Conservation (phyloP, 208 protist species). For the Leishmania amazonensis region DNA sequence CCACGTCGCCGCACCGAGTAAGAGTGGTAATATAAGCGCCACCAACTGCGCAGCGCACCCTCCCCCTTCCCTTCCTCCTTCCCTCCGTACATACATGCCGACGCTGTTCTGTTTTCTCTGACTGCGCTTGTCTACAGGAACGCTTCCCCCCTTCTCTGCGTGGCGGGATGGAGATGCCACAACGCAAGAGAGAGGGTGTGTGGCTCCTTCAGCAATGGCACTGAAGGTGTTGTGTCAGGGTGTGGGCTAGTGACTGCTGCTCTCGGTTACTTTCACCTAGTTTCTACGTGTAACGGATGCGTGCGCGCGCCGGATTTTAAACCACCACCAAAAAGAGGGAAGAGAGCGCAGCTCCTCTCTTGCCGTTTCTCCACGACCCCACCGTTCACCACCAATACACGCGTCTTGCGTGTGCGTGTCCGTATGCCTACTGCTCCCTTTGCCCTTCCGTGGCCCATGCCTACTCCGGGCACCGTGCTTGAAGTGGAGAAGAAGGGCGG, state of each 20-base stretch:
- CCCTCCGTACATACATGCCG: background rate
- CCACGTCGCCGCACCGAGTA: conserved; percentile 9
- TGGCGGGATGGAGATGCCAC: background rate
- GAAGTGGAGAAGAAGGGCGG: background rate
- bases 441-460: background rate
- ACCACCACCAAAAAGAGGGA: background rate
- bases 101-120: background rate
- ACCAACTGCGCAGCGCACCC: background rate
- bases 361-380: background rate
- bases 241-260: background rate
- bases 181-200: background rate
- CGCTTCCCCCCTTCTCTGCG: background rate
- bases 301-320: background rate
- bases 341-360: background rate
- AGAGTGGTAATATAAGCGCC: background rate
- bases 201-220: background rate
- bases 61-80: background rate
- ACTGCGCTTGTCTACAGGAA: background rate
- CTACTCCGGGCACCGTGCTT: background rate
- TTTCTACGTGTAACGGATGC: background rate
- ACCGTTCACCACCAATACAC: background rate
- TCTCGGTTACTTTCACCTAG: background rate
- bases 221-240: background rate
- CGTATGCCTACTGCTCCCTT: background rate
- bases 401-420: background rate